A percentile compares a stretch with the other conserved stretches of the same genome.
These are phyloP conservation scores for Cryphonectria parasitica DNA, from an alignment of 2,329 filamentous ascomycete genomes.

Conservation along the genomic window DNA sequence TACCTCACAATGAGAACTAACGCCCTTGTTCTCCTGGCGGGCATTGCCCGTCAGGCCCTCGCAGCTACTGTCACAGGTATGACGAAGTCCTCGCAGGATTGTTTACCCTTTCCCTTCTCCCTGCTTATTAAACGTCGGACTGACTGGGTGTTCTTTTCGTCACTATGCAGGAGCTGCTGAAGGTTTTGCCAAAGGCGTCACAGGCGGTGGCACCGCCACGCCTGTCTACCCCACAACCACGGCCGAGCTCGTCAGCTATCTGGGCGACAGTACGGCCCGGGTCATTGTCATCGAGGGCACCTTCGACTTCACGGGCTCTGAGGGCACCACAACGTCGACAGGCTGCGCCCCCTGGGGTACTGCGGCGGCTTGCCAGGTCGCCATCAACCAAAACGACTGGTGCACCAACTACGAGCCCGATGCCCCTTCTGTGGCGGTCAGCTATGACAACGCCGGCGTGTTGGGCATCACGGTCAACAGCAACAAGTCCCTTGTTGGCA, in stretches of 20 bases:
- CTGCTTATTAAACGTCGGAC: not conserved
- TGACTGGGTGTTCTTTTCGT: not conserved
- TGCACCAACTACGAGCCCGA: conserved; percentile 61
- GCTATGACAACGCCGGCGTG: conserved; percentile 56
- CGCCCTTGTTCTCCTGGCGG: conserved; percentile 6
- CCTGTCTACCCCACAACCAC: conserved; percentile 58
- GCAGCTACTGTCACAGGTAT: conserved; percentile 21
- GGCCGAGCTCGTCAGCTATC: conserved; percentile 61
- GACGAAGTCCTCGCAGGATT: not conserved
- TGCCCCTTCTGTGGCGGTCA: conserved; percentile 48
- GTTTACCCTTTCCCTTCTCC: no score
- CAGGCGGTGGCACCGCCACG: conserved; percentile 60
- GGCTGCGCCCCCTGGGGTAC: conserved; percentile 65
- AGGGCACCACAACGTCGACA: conserved; percentile 54
- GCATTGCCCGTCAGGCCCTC: conserved; percentile 8
- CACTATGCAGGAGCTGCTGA: conserved; percentile 41
- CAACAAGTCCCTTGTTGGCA: conserved; percentile 62
- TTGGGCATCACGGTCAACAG: conserved; percentile 56
- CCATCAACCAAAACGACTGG: conserved; percentile 64
- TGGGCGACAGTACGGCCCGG: conserved; percentile 56
- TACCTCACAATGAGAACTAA: conserved; percentile 14
- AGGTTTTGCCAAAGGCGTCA: conserved; percentile 55
- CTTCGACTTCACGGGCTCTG: conserved; percentile 59
- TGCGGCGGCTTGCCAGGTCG: conserved; percentile 56
- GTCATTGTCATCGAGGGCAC: conserved; percentile 62